phyloP scores from a whole-genome alignment of 176 grass and related monocot species.

The Oryza australiensis region DNA sequence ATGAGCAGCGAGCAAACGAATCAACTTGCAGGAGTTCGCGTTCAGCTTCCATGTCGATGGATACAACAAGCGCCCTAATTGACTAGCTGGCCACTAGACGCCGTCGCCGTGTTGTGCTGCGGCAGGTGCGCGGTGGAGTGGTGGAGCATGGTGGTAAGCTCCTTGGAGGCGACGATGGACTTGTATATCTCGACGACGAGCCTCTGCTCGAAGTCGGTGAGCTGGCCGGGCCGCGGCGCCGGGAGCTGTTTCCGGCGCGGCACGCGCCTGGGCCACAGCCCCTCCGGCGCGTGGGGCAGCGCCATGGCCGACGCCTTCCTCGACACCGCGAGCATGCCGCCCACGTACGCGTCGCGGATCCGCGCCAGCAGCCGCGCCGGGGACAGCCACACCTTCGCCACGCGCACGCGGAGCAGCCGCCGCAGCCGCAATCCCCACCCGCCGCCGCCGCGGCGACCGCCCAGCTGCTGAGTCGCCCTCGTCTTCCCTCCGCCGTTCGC shows the following conservation, averaged over 20 bases:
- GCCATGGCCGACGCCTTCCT: constrained; percentile 39
- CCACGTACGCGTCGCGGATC: constrained; percentile 70
- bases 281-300: constrained; percentile 33
- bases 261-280: constrained; percentile 45
- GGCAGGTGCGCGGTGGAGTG: constrained; percentile 33
- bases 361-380: constrained; percentile 37
- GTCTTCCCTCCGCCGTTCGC: not conserved
- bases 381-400: constrained; percentile 32
- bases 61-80: not conserved
- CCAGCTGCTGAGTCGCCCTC: constrained; percentile 28
- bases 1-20: not conserved
- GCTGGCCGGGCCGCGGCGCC: not conserved
- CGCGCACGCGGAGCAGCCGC: constrained; percentile 35
- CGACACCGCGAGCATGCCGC: constrained; percentile 62
- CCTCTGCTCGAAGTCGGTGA: constrained; percentile 53
- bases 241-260: constrained; percentile 35
- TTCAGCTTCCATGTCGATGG: constrained; percentile 9
- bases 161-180: constrained; percentile 66
- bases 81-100: not conserved
- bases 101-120: not conserved
- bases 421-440: constrained; percentile 24
- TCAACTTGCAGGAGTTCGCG: not conserved
- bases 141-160: constrained; percentile 60
- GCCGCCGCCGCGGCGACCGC: constrained; percentile 28
- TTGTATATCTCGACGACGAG: constrained; percentile 85